Evolutionary conservation across 2,329 filamentous ascomycete species (phyloP), one percentile per base, ranked within the genome.

Genomic region (Aureobasidium sp.): DNA sequence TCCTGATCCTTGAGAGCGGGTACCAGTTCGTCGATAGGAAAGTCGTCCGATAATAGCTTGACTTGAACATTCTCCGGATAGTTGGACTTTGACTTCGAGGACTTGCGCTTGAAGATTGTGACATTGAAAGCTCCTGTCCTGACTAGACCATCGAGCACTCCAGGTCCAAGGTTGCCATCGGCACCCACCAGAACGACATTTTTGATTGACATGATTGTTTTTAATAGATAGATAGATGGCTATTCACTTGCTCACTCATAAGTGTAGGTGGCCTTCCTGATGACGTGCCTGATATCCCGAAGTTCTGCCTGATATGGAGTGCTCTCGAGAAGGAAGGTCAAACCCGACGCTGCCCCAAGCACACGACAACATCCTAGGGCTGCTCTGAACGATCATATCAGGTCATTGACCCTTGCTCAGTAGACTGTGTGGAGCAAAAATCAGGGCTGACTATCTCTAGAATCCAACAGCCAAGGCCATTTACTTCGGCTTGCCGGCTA

Each of bases 1-100:
- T 87, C 84, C 62, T 85, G 79, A 42, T 80, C 81, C 50, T 77
- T 67, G 52, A 88, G 77, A 2, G 80, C 81, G 1, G 74, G 64
- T 0, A 72, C 77, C 15, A 88, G 76, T 24, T 80, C 79, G 2
- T 74, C 70, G 0, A 77, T 70, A 2, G 78, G 69, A 15, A 77
- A 72, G 65, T 79, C 81, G 67, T 84, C 77, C 31, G 79, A 76
- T 8, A 74, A 73, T 65, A 79, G 69, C 37, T 59, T 57, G 35
- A 83, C 76, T 8, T 72, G 71, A 54, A 81, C 73, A 33, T 70
- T 68, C 0, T 71, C 68, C 0, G 75, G 75, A 60, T 70, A 68
- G 37, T 64, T 42, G 22, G 59, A 37, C 19, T 71, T 73, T 19
- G 80, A 82, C 12, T 59, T 59, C 4, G 54, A 59, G 42, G 74